These are phyloP conservation scores for Thalassiosira profunda DNA, from an alignment of 108 stramenopile genomes.

Conservation along the genomic window DNA sequence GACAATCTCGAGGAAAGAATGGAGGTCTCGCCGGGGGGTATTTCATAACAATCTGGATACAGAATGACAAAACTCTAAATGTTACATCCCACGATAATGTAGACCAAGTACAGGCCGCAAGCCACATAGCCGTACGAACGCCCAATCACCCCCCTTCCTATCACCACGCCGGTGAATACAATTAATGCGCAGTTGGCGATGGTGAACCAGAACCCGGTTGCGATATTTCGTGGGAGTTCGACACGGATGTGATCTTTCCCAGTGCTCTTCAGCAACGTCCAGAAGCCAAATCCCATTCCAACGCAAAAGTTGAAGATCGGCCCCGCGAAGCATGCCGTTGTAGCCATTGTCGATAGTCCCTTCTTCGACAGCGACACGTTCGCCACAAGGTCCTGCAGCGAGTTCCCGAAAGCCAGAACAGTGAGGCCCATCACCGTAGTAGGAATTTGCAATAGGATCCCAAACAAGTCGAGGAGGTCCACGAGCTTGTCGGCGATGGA, in stretches of 20 bases:
- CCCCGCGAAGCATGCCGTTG: conserved; percentile 94
- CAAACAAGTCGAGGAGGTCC: conserved; percentile 83
- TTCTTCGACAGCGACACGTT: conserved; percentile 96
- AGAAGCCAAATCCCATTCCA: conserved; percentile 79
- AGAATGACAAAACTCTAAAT: too few species aligned
- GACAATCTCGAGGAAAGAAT: too few species aligned
- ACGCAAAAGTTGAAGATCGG: conserved; percentile 97
- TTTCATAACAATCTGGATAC: too few species aligned
- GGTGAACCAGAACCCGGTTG: conserved; percentile 47
- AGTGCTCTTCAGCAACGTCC: conserved; percentile 41
- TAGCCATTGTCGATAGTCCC: conserved; percentile 90
- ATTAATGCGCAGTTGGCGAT: conserved; percentile 45
- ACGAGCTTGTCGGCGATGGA: conserved; percentile 93
- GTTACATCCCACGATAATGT: conserved; percentile 34
- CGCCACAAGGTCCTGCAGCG: conserved; percentile 91
- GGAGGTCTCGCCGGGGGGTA: too few species aligned
- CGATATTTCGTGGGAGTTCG: conserved; percentile 32
- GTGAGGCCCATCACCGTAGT: conserved; percentile 92
- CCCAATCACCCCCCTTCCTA: conserved; percentile 51
- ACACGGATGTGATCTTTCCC: conserved; percentile 43
- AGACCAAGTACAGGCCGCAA: conserved; percentile 37
- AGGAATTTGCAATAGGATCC: conserved; percentile 83
- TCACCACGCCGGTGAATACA: conserved; percentile 24
- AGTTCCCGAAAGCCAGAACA: conserved; percentile 96
- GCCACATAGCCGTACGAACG: conserved; percentile 39